Evolutionary conservation across 1,284 basidiomycete genomes (phyloP).

Genomic region (Trametes polyzona): DNA sequence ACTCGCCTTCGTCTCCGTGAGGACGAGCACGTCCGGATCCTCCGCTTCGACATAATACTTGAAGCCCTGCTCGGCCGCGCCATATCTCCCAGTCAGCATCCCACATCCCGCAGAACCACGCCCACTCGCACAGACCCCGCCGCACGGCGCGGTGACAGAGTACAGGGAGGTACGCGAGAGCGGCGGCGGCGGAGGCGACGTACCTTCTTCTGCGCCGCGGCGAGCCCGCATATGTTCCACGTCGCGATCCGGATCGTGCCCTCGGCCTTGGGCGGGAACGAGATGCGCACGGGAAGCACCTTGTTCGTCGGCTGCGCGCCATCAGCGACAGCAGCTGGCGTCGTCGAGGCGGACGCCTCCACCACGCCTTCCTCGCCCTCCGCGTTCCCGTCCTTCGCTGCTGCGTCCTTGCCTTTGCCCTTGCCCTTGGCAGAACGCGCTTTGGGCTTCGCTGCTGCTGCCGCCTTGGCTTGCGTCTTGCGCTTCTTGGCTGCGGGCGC

Average conservation of each 20-base stretch:
- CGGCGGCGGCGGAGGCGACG: neutral
- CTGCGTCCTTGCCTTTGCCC: slow-evolving; percentile 22
- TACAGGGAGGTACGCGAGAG: too few relatives aligned
- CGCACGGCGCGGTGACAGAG: neutral
- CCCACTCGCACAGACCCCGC: neutral
- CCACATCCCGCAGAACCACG: neutral
- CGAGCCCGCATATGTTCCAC: slow-evolving; percentile 79
- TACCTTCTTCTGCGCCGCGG: slow-evolving; percentile 75
- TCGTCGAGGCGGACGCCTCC: neutral
- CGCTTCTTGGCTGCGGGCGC: slow-evolving; percentile 21
- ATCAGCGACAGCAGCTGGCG: too few relatives aligned
- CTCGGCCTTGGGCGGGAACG: slow-evolving; percentile 54
- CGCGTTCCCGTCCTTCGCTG: slow-evolving; percentile 32
- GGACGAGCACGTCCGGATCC: slow-evolving; percentile 77
- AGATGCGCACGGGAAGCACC: slow-evolving; percentile 64
- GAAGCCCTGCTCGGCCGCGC: slow-evolving; percentile 66
- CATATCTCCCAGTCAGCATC: neutral
- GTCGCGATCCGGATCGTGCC: slow-evolving; percentile 62
- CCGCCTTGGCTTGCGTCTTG: slow-evolving; percentile 10
- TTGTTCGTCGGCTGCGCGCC: slow-evolving; percentile 75
- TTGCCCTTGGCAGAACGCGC: slow-evolving; percentile 19
- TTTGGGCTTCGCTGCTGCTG: neutral
- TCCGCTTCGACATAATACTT: slow-evolving; percentile 81
- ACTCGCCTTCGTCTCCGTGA: slow-evolving; percentile 81
- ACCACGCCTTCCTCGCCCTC: slow-evolving; percentile 15